Conservation (phyloP, 768 basidiomycete genomes). For the Russula foetens region DNA sequence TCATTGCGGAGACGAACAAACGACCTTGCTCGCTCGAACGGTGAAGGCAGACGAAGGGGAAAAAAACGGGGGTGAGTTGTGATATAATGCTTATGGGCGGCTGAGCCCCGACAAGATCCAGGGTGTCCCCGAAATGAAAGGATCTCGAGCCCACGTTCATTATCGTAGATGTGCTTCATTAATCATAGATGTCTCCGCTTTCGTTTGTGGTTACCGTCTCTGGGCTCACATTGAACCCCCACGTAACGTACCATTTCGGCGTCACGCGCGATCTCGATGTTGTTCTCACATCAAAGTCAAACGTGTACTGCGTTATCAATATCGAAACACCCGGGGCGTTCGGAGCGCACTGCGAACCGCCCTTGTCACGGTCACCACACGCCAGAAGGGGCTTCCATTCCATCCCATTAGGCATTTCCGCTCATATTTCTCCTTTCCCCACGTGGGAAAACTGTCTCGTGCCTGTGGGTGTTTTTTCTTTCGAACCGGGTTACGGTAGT, state of each 20-base stretch:
- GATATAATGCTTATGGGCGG: background rate
- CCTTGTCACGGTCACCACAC: too few species aligned
- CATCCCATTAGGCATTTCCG: background rate
- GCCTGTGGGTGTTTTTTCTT: too few species aligned
- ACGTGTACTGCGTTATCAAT: background rate
- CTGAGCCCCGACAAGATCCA: background rate
- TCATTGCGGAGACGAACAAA: background rate
- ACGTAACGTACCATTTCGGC: too few species aligned
- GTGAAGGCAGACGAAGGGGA: background rate
- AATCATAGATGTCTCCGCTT: background rate
- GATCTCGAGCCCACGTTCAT: background rate
- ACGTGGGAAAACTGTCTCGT: background rate
- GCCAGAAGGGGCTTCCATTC: background rate
- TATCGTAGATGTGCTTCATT: background rate
- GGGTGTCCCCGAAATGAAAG: background rate
- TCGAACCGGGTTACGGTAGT: too few species aligned
- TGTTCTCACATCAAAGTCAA: too few species aligned
- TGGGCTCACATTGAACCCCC: too few species aligned
- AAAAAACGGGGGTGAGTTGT: background rate
- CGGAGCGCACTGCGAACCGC: background rate
- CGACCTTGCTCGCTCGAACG: background rate
- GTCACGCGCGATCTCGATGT: background rate
- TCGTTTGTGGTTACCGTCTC: background rate
- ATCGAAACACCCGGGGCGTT: slow-evolving; percentile 1
- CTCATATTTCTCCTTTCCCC: background rate